phyloP scores from a whole-genome alignment of 1,284 basidiomycete species.

The Heterobasidion irregulare region DNA sequence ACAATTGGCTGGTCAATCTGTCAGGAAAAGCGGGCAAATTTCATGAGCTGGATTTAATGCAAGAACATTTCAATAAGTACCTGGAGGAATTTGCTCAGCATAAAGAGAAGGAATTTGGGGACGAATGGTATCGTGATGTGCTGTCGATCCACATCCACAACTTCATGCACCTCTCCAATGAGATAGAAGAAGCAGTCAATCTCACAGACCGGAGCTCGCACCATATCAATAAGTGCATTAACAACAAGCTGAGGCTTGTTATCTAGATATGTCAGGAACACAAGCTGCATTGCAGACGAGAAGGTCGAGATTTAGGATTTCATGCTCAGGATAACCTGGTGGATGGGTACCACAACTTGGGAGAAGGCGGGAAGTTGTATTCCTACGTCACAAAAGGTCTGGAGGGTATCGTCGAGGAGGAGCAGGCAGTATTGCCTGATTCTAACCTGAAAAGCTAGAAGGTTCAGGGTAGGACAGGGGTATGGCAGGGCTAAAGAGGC shows the following conservation, averaged over 20 bases:
- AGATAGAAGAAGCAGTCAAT: slow-evolving; percentile 18
- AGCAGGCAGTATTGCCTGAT: no score
- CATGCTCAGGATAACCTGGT: neutral
- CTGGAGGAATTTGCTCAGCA: slow-evolving; percentile 14
- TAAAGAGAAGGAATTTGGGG: slow-evolving; percentile 23
- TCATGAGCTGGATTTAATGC: slow-evolving; percentile 14
- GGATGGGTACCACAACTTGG: neutral
- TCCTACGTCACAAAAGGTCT: no score
- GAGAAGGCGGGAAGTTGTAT: neutral
- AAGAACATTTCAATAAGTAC: slow-evolving; percentile 16
- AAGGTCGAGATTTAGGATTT: slow-evolving; percentile 4
- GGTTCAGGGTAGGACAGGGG: no score
- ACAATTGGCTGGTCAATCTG: slow-evolving; percentile 17
- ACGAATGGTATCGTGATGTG: slow-evolving; percentile 18
- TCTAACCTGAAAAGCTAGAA: no score
- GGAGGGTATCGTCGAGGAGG: no score
- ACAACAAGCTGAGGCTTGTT: slow-evolving; percentile 12
- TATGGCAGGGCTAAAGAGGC: no score
- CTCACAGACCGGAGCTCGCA: slow-evolving; percentile 15
- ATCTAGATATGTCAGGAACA: slow-evolving; percentile 6
- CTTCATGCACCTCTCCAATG: slow-evolving; percentile 21
- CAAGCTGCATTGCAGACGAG: neutral
- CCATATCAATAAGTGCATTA: slow-evolving; percentile 14
- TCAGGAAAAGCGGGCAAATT: slow-evolving; percentile 13
- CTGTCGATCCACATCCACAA: slow-evolving; percentile 20